Conservation (phyloP, 768 basidiomycete genomes). For the Amanita brunnescens region DNA sequence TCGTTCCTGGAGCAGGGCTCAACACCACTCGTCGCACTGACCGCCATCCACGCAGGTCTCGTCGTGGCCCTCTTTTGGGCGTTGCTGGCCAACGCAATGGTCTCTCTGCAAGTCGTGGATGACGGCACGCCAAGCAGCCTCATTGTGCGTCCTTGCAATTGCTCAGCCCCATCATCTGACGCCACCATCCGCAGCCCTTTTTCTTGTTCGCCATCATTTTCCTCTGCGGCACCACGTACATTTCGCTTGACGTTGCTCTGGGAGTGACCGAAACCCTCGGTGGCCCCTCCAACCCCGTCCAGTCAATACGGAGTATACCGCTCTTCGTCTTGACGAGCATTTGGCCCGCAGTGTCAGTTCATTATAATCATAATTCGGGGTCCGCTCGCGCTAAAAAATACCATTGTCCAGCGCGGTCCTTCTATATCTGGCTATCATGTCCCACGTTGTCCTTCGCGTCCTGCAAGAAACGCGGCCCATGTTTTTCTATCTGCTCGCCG, state of each 20-base stretch:
- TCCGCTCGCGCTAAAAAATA: too few species aligned
- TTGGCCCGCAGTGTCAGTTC: slow-evolving; percentile 67
- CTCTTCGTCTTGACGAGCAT: slow-evolving; percentile 65
- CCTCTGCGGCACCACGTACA: slow-evolving; percentile 64
- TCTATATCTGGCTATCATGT: slow-evolving; percentile 67
- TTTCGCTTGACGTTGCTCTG: slow-evolving; percentile 69
- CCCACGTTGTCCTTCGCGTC: slow-evolving; percentile 67
- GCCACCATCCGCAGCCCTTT: slow-evolving; percentile 43
- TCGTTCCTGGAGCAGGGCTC: slow-evolving; percentile 73
- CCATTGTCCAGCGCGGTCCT: slow-evolving; percentile 16
- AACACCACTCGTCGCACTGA: slow-evolving; percentile 56
- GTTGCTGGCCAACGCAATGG: slow-evolving; percentile 64
- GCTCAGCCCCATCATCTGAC: background rate
- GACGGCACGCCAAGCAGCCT: slow-evolving; percentile 73
- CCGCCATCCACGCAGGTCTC: slow-evolving; percentile 71
- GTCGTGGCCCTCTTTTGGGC: slow-evolving; percentile 76
- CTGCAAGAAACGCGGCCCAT: slow-evolving; percentile 77
- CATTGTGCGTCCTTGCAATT: slow-evolving; percentile 36
- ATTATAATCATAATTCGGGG: background rate
- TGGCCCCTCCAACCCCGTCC: slow-evolving; percentile 39
- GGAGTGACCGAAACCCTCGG: slow-evolving; percentile 48
- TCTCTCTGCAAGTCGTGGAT: slow-evolving; percentile 88
- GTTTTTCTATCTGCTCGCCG: slow-evolving; percentile 66
- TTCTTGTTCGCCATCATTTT: slow-evolving; percentile 45
- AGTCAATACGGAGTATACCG: slow-evolving; percentile 48